Percentiles rank a stretch among this genome's conserved stretches.
Conservation (phyloP, 768 basidiomycete genomes). For the Leccinum boreale region DNA sequence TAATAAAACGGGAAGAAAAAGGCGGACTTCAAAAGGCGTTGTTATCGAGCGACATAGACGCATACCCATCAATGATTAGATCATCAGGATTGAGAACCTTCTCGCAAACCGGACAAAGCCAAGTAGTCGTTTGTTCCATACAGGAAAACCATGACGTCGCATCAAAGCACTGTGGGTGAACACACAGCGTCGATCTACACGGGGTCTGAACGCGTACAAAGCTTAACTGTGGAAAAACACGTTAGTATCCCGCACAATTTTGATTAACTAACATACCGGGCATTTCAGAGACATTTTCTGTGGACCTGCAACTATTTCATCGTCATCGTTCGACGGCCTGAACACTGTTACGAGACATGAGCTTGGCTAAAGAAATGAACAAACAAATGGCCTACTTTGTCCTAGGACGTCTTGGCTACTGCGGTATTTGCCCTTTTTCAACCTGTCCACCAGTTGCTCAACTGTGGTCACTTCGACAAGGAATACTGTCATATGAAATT, state of each 20-base stretch:
- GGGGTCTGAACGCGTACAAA: conserved; percentile 83
- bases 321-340: conserved; percentile 62
- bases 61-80: conserved; percentile 88
- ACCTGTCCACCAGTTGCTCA: conserved; percentile 60
- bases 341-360: conserved; percentile 45
- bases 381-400: conserved; percentile 50
- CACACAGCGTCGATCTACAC: conserved; percentile 81
- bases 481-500: conserved; percentile 83
- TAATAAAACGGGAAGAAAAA: conserved; percentile 27
- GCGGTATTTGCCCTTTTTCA: conserved; percentile 66
- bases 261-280: conserved; percentile 58
- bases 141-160: conserved; percentile 90
- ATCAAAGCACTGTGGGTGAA: conserved; percentile 95
- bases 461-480: conserved; percentile 78
- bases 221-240: conserved; percentile 54
- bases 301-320: conserved; percentile 88
- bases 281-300: conserved; percentile 92
- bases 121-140: conserved; percentile 96
- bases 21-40: neutral
- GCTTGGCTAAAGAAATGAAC: neutral
- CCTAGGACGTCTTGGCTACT: conserved; percentile 61
- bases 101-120: conserved; percentile 93
- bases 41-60: neutral
- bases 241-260: neutral
- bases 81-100: conserved; percentile 73